These are phyloP conservation scores for Xylaria venustula DNA, from an alignment of 495 filamentous ascomycete genomes.

Conservation along the genomic window DNA sequence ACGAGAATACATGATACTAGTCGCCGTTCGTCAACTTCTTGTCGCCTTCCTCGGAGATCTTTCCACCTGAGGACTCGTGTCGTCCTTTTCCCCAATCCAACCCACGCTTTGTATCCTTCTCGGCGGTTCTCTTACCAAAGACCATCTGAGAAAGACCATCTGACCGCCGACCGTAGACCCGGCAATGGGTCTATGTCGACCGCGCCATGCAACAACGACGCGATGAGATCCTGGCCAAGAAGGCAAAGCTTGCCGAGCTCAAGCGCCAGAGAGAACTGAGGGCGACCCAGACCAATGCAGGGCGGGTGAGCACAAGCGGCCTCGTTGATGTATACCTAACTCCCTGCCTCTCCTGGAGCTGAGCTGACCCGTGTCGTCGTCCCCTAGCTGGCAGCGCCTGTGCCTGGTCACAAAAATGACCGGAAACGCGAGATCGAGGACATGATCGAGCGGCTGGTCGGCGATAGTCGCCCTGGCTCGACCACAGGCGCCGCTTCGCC, in stretches of 20 bases:
- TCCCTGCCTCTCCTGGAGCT: neutral
- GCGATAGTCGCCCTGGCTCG: conserved; percentile 71
- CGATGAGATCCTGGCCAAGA: conserved; percentile 92
- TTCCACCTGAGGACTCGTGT: neutral
- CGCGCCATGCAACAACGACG: conserved; percentile 74
- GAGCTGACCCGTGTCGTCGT: conserved; percentile 22
- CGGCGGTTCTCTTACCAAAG: too few relatives aligned
- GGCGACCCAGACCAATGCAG: conserved; percentile 65
- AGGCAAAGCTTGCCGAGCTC: conserved; percentile 91
- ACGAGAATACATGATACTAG: neutral
- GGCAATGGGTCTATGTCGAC: conserved; percentile 39
- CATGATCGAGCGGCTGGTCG: conserved; percentile 75
- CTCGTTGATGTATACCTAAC: conserved; percentile 47
- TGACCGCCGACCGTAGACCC: conserved; percentile 9
- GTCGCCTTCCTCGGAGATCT: neutral
- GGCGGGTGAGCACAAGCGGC: conserved; percentile 57
- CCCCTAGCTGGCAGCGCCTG: conserved; percentile 63
- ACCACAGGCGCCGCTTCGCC: conserved; percentile 65
- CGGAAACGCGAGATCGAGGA: conserved; percentile 74
- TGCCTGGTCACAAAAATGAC: conserved; percentile 65
- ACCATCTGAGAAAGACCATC: neutral
- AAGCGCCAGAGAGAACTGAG: conserved; percentile 86
- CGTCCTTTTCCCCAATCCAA: neutral
- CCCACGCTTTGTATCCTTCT: too few relatives aligned
- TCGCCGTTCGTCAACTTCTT: neutral